phyloP scores from a whole-genome alignment of 768 basidiomycete species.

The Leccinum sublutescens region DNA sequence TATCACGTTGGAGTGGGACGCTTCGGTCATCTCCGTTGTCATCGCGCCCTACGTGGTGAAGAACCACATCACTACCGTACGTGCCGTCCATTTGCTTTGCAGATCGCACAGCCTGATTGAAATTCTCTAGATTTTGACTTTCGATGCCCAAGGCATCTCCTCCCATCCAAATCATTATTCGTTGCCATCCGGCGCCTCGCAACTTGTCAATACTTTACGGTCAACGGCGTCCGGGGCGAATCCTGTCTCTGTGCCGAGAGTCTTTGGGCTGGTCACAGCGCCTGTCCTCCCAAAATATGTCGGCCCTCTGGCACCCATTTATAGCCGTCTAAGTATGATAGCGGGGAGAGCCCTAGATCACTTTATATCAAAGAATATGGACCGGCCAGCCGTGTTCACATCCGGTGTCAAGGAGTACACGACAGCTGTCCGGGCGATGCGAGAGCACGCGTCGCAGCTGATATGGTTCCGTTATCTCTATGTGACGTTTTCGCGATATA shows the following conservation, averaged over 20 bases:
- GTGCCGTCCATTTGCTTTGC: constrained; percentile 18
- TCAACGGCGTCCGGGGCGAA: constrained; percentile 30
- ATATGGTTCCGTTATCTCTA: constrained; percentile 91
- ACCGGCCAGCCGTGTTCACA: constrained; percentile 42
- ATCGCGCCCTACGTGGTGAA: constrained; percentile 57
- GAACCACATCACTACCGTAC: constrained; percentile 62
- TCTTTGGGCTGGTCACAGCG: constrained; percentile 63
- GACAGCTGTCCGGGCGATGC: constrained; percentile 65
- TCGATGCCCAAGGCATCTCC: constrained; percentile 77
- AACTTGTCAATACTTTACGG: constrained; percentile 38
- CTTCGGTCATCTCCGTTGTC: constrained; percentile 53
- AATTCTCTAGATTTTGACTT: constrained; percentile 73
- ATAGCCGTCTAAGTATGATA: constrained; percentile 47
- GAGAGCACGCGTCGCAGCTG: constrained; percentile 69
- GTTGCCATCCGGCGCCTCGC: constrained; percentile 53
- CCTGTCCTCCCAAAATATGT: constrained; percentile 60
- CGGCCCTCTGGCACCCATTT: constrained; percentile 49
- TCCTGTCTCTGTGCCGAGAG: constrained; percentile 33
- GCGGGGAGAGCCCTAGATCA: constrained; percentile 6
- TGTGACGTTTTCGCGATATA: constrained; percentile 75
- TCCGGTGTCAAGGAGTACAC: constrained; percentile 56
- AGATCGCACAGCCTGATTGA: constrained; percentile 1
- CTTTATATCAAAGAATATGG: constrained; percentile 1
- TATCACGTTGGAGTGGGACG: constrained; percentile 64
- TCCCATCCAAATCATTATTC: constrained; percentile 84